phyloP scores from a whole-genome alignment of 805 yeast genomes.

The Zygosaccharomyces gambellarensis region DNA sequence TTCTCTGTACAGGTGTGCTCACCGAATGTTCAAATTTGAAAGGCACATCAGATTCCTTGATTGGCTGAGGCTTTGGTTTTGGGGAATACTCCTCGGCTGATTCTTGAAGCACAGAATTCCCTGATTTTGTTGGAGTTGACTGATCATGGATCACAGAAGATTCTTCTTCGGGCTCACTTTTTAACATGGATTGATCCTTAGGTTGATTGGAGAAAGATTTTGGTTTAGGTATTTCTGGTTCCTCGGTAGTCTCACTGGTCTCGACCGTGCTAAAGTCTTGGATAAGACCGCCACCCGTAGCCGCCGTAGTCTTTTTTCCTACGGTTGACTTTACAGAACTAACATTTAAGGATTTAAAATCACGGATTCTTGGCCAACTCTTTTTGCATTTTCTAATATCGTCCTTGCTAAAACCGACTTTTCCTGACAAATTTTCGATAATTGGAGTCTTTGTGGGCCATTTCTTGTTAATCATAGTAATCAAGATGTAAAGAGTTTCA shows the following conservation, averaged over 20 bases:
- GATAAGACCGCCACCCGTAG: constrained; percentile 18
- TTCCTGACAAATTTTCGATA: constrained; percentile 59
- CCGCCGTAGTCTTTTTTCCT: constrained; percentile 11
- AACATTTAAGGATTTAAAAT: constrained; percentile 55
- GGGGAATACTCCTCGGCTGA: background rate
- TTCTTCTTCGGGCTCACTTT: background rate
- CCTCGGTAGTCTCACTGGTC: background rate
- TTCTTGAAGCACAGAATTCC: background rate
- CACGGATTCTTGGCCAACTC: constrained; percentile 65
- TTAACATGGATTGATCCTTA: background rate
- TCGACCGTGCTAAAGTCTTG: constrained; percentile 20
- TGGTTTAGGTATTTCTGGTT: background rate
- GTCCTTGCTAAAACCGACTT: constrained; percentile 52
- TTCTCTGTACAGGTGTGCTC: constrained; percentile 3
- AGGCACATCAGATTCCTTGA: background rate
- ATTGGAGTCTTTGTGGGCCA: constrained; percentile 53
- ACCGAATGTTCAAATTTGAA: constrained; percentile 2
- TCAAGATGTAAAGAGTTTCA: constrained; percentile 85
- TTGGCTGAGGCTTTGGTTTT: background rate
- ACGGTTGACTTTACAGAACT: constrained; percentile 27
- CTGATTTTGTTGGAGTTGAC: background rate
- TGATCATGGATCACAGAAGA: background rate
- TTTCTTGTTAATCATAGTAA: constrained; percentile 58
- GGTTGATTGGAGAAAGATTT: background rate
- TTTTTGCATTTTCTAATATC: constrained; percentile 66